phyloP scores from a whole-genome alignment of 495 filamentous ascomycete species.

The Halenospora varia region DNA sequence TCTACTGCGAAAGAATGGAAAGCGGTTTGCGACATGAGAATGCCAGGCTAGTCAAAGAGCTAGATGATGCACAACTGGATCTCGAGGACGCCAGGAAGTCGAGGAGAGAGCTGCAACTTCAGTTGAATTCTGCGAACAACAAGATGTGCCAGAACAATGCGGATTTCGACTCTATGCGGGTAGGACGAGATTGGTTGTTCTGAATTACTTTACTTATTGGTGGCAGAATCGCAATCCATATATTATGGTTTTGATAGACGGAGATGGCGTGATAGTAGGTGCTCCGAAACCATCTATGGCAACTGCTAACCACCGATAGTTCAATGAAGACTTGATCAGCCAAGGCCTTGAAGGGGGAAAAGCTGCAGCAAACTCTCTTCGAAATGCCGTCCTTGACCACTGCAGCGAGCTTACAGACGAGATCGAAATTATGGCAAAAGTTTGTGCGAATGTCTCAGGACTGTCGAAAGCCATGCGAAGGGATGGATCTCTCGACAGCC shows the following conservation, averaged over 20 bases:
- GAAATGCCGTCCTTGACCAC: conserved; percentile 46
- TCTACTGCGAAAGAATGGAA: conserved; percentile 31
- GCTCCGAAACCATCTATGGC: background rate
- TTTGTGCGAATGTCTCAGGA: conserved; percentile 66
- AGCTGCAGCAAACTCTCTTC: conserved; percentile 61
- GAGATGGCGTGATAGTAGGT: conserved; percentile 67
- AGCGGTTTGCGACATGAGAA: conserved; percentile 34
- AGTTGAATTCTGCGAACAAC: conserved; percentile 30
- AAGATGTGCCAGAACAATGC: conserved; percentile 24
- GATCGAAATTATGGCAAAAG: conserved; percentile 58
- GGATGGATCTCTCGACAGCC: conserved; percentile 51
- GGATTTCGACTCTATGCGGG: conserved; percentile 17
- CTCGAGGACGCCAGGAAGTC: conserved; percentile 35
- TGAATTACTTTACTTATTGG: conserved; percentile 2
- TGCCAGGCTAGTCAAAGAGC: conserved; percentile 25
- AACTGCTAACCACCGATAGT: conserved; percentile 36
- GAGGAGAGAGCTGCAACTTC: conserved; percentile 40
- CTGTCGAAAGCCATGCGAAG: conserved; percentile 57
- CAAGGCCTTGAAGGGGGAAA: conserved; percentile 67
- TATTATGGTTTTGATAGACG: conserved; percentile 71
- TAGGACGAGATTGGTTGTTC: background rate
- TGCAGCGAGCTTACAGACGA: conserved; percentile 44
- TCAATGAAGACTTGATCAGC: conserved; percentile 60
- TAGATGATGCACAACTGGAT: conserved; percentile 38
- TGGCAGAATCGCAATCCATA: conserved; percentile 70